Conservation (phyloP, 495 filamentous ascomycete genomes). For the Parathielavia appendiculata region DNA sequence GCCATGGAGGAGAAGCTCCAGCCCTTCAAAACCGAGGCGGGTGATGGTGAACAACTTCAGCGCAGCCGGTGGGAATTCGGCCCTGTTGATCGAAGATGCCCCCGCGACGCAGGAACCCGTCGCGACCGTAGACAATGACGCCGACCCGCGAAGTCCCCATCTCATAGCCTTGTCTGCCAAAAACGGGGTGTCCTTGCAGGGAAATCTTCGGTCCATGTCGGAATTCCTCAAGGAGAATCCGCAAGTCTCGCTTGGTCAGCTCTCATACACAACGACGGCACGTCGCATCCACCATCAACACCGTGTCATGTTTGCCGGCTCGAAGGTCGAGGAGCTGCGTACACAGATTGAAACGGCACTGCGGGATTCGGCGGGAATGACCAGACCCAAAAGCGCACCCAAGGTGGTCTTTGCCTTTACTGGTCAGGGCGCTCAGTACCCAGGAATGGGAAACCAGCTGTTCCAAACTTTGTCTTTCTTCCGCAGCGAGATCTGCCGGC, state of each 20-base stretch:
- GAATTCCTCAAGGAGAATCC: not conserved
- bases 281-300: not conserved
- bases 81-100: slow-evolving; percentile 54
- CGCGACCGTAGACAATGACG: no score
- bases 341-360: no score
- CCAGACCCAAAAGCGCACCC: not conserved
- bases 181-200: no score
- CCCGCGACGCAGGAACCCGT: slow-evolving; percentile 26
- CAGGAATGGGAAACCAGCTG: not conserved
- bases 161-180: slow-evolving; percentile 52
- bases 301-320: not conserved
- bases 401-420: not conserved
- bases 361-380: no score
- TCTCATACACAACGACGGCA: not conserved
- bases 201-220: no score
- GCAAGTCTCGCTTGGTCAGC: not conserved
- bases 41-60: slow-evolving; percentile 61
- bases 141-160: slow-evolving; percentile 44
- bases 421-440: not conserved
- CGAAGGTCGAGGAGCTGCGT: not conserved
- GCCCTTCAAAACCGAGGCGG: slow-evolving; percentile 42
- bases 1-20: slow-evolving; percentile 53
- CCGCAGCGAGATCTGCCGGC: not conserved
- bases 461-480: not conserved
- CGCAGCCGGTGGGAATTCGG: slow-evolving; percentile 59